phyloP scores from a whole-genome alignment of 345 rosid species.

The Eucalyptus virginea region DNA sequence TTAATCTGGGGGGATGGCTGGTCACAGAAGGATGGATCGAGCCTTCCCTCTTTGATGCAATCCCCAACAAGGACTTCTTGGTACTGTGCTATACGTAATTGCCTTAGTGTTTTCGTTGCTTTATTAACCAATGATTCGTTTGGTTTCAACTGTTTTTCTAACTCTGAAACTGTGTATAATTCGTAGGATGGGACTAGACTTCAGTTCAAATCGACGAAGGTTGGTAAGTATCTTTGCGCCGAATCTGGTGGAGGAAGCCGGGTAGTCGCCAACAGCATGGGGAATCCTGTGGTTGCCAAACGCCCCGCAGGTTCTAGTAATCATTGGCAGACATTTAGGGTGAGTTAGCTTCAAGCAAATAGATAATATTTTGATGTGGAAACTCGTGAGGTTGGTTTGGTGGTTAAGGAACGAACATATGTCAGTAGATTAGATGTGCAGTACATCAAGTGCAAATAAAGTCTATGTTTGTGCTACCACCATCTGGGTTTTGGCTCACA shows the following conservation, averaged over 20 bases:
- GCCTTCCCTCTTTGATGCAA: constrained; percentile 54
- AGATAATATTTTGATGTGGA: background rate
- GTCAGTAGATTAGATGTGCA: background rate
- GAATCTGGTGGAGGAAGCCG: constrained; percentile 40
- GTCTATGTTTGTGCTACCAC: background rate
- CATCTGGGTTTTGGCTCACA: background rate
- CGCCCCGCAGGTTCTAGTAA: background rate
- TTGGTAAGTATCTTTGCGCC: constrained; percentile 40
- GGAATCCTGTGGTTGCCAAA: constrained; percentile 16
- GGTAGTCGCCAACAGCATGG: constrained; percentile 30
- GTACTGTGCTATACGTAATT: background rate
- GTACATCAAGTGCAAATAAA: background rate
- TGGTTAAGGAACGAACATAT: background rate
- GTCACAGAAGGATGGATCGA: constrained; percentile 67
- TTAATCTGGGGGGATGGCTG: constrained; percentile 63
- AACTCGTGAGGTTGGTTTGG: background rate
- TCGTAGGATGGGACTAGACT: constrained; percentile 42
- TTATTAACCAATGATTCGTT: background rate
- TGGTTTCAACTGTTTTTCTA: background rate
- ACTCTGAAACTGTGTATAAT: background rate
- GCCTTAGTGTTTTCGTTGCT: background rate
- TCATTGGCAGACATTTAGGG: constrained; percentile 35
- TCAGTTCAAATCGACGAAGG: constrained; percentile 33
- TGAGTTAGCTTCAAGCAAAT: background rate
- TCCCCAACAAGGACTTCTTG: constrained; percentile 51